Base-by-base conservation (phyloP, 257 asterid genomes). In the Gentiana dahurica region DNA sequence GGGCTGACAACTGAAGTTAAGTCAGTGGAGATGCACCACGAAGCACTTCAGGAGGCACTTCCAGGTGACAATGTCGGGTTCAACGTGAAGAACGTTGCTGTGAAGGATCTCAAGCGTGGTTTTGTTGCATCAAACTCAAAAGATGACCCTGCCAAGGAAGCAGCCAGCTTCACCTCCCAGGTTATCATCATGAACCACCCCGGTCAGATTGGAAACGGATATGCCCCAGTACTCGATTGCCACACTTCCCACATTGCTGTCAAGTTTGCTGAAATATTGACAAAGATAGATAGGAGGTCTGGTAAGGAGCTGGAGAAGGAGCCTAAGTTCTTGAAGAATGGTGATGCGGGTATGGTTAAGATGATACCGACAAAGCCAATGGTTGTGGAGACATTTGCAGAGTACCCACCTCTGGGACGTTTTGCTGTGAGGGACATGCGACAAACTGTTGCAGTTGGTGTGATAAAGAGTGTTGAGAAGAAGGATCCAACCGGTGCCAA, bases 171-270 rank as follows among this genome's bases (percentile, higher is more conserved):
- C 57, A 79, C 84, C 11, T 68, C 94, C 8, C 94, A 85, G 69
- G 94, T 85, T 51, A 85, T 85, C 61, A 85, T 79, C 79, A 82
- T 79, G 89, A 84, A 84, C 71, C 94, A 84, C 71, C 94, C 94
- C 2, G 93, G 88, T 1, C 93, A 83, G 66, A 83, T 83, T 9
- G 93, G 93, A 34, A 70, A 76, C 12, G 94, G 94, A 9, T 84
- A 84, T 50, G 94, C 89, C 3, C 89, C 89, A 0, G 85, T 84
- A 10, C 83, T 84, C 0, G 87, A 84, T 41, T 84, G 89, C 58
- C 94, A 84, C 76, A 81, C 89, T 24, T 84, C 83, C 56, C 89
- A 84, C 61, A 77, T 83, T 69, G 91, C 87, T 15, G 94, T 84
- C 5, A 83, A 78, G 84, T 84, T 79, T 66, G 72, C 75, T 10